These are phyloP conservation scores for Eucalyptus cloeziana DNA, from an alignment of 345 rosid species.

Conservation along the genomic window DNA sequence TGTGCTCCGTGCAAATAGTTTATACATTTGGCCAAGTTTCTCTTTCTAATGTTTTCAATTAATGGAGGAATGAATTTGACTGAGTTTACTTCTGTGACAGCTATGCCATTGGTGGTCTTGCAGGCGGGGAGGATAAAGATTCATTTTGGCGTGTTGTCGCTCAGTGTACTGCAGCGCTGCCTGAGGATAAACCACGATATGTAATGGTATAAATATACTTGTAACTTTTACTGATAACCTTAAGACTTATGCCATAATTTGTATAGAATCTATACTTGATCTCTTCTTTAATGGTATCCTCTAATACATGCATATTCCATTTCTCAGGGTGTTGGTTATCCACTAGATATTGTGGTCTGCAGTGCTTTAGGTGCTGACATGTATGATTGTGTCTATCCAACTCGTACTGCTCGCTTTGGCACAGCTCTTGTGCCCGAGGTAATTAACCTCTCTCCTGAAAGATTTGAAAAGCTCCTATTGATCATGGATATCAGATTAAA, in stretches of 20 bases:
- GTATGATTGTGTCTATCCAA: constrained; percentile 81
- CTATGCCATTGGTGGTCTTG: constrained; percentile 87
- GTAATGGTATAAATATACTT: constrained; percentile 37
- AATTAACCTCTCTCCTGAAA: not conserved
- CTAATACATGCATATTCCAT: not conserved
- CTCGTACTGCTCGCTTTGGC: constrained; percentile 85
- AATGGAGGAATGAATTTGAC: not conserved
- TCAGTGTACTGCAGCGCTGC: constrained; percentile 69
- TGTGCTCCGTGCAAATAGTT: not conserved
- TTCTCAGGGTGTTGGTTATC: constrained; percentile 78
- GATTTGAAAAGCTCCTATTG: not conserved
- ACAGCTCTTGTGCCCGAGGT: constrained; percentile 79
- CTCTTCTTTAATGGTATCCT: not conserved
- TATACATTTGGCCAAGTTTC: not conserved
- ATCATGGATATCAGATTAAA: not conserved
- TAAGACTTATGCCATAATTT: not conserved
- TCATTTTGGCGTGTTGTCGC: constrained; percentile 89
- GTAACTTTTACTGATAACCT: not conserved
- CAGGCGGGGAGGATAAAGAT: constrained; percentile 88
- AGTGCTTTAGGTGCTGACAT: constrained; percentile 83
- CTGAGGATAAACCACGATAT: constrained; percentile 78
- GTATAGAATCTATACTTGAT: not conserved
- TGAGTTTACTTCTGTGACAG: constrained; percentile 30
- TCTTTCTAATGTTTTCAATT: not conserved
- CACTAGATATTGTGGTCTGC: constrained; percentile 74